Conservation (phyloP, 805 yeast species). For the Schwanniomyces yamadae region DNA sequence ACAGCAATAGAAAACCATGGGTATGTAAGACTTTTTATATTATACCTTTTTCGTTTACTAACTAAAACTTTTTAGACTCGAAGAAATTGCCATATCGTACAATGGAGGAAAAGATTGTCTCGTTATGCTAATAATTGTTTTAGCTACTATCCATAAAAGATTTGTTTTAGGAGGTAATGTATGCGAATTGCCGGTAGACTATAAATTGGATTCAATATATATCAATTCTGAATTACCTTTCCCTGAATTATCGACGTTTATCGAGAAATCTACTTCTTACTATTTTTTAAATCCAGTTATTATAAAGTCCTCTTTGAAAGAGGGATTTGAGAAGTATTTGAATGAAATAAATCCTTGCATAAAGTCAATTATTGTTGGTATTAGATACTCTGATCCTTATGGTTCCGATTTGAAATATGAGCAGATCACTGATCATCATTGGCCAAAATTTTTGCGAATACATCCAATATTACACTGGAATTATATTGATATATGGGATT, state of each 20-base stretch:
- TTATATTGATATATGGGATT: conserved; percentile 82
- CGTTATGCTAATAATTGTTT: conserved; percentile 74
- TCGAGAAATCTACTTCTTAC: conserved; percentile 48
- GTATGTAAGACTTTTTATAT: conserved; percentile 27
- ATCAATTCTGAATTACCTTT: conserved; percentile 76
- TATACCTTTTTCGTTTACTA: background rate
- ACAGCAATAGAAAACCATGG: conserved; percentile 29
- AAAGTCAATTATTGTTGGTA: conserved; percentile 83
- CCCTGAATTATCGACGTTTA: conserved; percentile 65
- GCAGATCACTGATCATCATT: conserved; percentile 80
- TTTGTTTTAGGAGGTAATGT: conserved; percentile 11
- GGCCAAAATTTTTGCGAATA: conserved; percentile 84
- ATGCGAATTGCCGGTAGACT: conserved; percentile 22
- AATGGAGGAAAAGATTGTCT: conserved; percentile 98
- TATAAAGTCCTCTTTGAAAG: conserved; percentile 53
- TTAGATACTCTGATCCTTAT: conserved; percentile 84
- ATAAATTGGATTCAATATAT: conserved; percentile 60
- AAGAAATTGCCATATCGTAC: conserved; percentile 73
- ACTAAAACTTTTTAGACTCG: conserved; percentile 18
- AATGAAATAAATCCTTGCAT: conserved; percentile 45
- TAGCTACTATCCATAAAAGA: conserved; percentile 50
- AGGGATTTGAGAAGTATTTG: conserved; percentile 69
- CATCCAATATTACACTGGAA: conserved; percentile 92
- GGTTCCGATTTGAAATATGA: conserved; percentile 58
- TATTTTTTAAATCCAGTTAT: conserved; percentile 55